Evolutionary conservation across 2,329 filamentous ascomycete genomes (phyloP).

Genomic region (Neopestalotiopsis sp.): DNA sequence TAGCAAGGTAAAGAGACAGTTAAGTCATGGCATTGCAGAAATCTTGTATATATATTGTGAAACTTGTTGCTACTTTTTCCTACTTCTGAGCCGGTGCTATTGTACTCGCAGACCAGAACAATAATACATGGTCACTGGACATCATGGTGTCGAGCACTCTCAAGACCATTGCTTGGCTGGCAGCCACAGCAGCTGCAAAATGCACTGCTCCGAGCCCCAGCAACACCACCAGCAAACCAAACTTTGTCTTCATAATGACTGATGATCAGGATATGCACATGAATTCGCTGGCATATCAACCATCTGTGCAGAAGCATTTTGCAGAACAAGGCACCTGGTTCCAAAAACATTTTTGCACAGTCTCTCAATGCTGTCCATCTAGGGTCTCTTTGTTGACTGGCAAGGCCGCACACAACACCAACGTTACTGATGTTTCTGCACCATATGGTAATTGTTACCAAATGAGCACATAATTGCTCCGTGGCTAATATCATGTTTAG

Average conservation of each 20-base stretch:
- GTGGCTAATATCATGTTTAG: not conserved
- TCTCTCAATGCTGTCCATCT: slow-evolving; percentile 70
- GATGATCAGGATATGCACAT: slow-evolving; percentile 71
- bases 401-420: slow-evolving; percentile 69
- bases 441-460: slow-evolving; percentile 34
- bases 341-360: slow-evolving; percentile 68
- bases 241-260: slow-evolving; percentile 70
- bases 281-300: slow-evolving; percentile 66
- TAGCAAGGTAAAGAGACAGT: no score
- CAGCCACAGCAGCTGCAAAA: not conserved
- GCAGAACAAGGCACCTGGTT: slow-evolving; percentile 63
- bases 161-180: not conserved
- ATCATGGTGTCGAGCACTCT: not conserved
- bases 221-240: slow-evolving; percentile 39
- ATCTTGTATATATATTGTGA: no score
- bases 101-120: not conserved
- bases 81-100: not conserved
- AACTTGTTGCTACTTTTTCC: not conserved
- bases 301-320: slow-evolving; percentile 59
- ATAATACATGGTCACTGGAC: not conserved
- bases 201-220: not conserved
- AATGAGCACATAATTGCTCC: not conserved
- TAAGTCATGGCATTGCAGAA: no score
- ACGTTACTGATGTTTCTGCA: slow-evolving; percentile 11
- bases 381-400: slow-evolving; percentile 70